Base-by-base conservation (phyloP, 1,284 basidiomycete species). In the Ceratobasidium sp. region DNA sequence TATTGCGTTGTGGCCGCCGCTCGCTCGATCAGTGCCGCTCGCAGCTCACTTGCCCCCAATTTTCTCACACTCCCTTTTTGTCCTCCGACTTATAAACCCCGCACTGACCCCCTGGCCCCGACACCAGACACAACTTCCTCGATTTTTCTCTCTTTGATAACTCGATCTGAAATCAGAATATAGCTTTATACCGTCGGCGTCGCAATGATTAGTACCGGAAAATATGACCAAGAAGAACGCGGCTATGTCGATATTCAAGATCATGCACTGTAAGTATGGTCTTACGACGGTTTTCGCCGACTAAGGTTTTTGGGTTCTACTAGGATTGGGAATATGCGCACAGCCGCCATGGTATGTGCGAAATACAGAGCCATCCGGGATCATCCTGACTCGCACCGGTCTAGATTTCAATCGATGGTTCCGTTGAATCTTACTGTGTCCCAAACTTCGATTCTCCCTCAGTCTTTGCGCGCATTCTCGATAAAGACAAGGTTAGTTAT, bases 391-490 rank as follows among this genome's bases (percentile, higher is more conserved):
- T 71, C 36, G 54, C 60, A n/a, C 23, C 30, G 5, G 53, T 39
- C 42, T 50, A 62, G 69, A 56, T 68, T 52, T 64, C 29, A 9
- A 46, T 29, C 19, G 54, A 46, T 49, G 25, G 46, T 47, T n/a
- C 71, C 90, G 88, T 93, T 73, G 90, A 95, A 75, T 91, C 89
- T 73, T 93, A 95, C 77, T 96, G 93, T 74, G 83, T 95, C 11
- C 94, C 94, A 1, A 84, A 95, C 81, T 97, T 97, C 76, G 94
- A 97, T 78, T 95, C 91, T 2, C 93, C 93, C 7, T 90, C 88
- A 13, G 82, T 97, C 41, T 97, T 96, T 73, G 93, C 93, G 5
- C 84, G 91, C 13, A 91, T 93, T 73, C 82, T 93, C 2, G 90
- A 93, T 79, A 91, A 91, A 75, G 81, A 91, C 77, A 91, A 90